Evolutionary conservation across 2,329 filamentous ascomycete species (phyloP), one percentile per base, ranked within the genome.

Genomic region (Colletotrichum sp.): DNA sequence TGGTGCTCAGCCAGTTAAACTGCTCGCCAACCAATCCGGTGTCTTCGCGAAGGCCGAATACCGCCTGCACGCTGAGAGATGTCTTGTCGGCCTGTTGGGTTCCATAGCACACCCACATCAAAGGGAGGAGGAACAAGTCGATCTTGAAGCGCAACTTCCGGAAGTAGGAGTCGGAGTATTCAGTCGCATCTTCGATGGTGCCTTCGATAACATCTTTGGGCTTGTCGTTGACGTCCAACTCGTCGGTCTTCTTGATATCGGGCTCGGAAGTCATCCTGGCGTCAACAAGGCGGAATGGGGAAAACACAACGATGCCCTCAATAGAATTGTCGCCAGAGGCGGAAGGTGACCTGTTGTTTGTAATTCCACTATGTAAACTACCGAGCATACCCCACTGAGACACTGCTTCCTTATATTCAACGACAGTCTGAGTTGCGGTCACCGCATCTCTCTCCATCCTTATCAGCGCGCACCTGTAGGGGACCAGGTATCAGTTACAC

Each of bases 31-130:
- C 77, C 3, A 83, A 78, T 1, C 77, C 72, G 3, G 79, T 82
- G 55, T 83, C 82, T 65, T 82, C 78, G 26, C 76, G 76, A 36
- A 83, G 78, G 30, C 81, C 80, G 67, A 83, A 83, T 13, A 81
- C 79, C 18, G 80, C 80, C 69, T 83, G 81, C 4, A 79, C 75
- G 13, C 79, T 80, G 38, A 83, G 77, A 6, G 80, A 82, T 1
- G 79, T 81, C 78, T 83, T 83, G 67, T 83, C 82, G 12, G 79
- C 78, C n/a, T 82, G 79, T 57, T 82, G 82, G 1, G 78, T 80
- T 28, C 79, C 80, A 60, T 81, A 83, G 32, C 71, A 80, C 24
- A 81, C 67, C 79, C 80, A 82, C 80, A 83, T 83, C 55, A 83
- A 66, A 0, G 82, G 82, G 8, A 83, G 67, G 3, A 83, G 80